Conservation (phyloP, 1,284 basidiomycete genomes). For the Tilletiaria anomala region DNA sequence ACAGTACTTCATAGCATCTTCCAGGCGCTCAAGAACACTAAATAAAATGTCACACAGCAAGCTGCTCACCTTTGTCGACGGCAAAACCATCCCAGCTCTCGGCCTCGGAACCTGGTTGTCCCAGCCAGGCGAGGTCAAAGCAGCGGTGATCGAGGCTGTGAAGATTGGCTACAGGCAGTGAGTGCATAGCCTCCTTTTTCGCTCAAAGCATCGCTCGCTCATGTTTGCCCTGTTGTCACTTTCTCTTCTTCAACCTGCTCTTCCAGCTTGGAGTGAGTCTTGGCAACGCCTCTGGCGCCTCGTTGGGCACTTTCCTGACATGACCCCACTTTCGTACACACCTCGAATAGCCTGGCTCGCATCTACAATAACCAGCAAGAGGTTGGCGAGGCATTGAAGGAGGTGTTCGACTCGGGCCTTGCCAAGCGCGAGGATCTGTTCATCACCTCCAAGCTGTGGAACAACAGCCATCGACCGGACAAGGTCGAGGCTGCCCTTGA, state of each 20-base stretch:
- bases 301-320: not conserved
- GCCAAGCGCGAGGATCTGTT: constrained; percentile 43
- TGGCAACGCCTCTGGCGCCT: not conserved
- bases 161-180: constrained; percentile 30
- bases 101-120: constrained; percentile 67
- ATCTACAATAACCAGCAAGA: constrained; percentile 37
- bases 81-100: constrained; percentile 34
- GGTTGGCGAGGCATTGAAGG: constrained; percentile 43
- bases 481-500: constrained; percentile 39
- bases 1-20: too few species aligned
- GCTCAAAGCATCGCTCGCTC: too few species aligned
- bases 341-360: constrained; percentile 27
- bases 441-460: constrained; percentile 50
- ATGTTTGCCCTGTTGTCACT: too few species aligned
- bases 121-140: constrained; percentile 59
- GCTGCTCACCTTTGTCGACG: constrained; percentile 32
- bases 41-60: not conserved
- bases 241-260: not conserved
- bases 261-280: not conserved
- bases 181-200: too few species aligned
- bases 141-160: constrained; percentile 43
- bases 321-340: too few species aligned
- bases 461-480: constrained; percentile 47
- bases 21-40: too few species aligned
- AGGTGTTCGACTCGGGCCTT: constrained; percentile 39